Base-by-base conservation (phyloP, 2,329 filamentous ascomycete genomes). In the Cadophora sp. region DNA sequence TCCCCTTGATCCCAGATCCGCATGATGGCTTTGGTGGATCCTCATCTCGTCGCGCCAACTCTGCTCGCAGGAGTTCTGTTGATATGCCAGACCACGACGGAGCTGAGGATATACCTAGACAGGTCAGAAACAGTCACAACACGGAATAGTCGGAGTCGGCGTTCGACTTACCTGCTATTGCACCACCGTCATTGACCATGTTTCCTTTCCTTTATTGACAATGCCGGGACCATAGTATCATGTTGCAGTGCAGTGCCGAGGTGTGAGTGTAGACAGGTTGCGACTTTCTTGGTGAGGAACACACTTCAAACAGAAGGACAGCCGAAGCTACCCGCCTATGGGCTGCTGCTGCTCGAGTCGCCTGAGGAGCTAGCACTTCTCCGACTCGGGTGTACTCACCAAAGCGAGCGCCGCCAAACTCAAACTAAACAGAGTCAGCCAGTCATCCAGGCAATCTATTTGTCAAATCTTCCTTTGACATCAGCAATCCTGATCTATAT, bases 1-100 rank as follows among this genome's bases (percentile, higher is more conserved):
- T 73, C 22, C 81, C 83, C 62, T 77, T 79, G 27, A 78, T 76
- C 51, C 80, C 81, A n/a, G 83, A 84, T 30, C 85, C 85, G 75
- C 86, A 88, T 51, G 77, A 71, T n/a, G 85, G 85, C 66, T 81
- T 80, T 33, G 68, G 64, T 47, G 76, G 77, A n/a, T 73, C 73
- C 61, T 80, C 77, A 73, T 84, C 80, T 75, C 85, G 78, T 72
- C 83, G 79, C 63, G 76, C 76, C 41, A 87, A 77, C 39, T 69
- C 66, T 39, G 64, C 66, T 56, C 66, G 80, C n/a, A 70, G 58
- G 58, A 83, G 66, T 59, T 76, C 72, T 39, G 73, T 73, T 22
- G 73, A 66, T 59, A 74, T 69, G 63, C 65, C 68, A n/a, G 70
- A 66, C 73, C 73, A 75, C 48, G 68, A 70, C 13, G 70, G 61